A percentile compares a stretch with the other conserved stretches of the same genome.
Evolutionary conservation across 768 basidiomycete species (phyloP).

Genomic region (Hericium coralloides): DNA sequence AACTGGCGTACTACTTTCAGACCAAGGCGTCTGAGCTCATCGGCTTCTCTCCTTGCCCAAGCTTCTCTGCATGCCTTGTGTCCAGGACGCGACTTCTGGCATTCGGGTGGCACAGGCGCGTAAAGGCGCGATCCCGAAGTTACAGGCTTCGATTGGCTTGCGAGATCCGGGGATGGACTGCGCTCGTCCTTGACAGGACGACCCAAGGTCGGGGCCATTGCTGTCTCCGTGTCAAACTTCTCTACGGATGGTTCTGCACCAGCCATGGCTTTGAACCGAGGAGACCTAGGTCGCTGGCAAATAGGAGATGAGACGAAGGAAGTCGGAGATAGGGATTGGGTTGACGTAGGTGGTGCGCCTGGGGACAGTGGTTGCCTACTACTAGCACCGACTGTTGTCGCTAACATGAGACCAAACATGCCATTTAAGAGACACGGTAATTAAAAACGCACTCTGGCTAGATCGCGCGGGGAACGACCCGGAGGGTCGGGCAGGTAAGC

Average conservation of each 20-base stretch:
- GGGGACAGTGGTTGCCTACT: too few relatives aligned
- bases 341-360: too few relatives aligned
- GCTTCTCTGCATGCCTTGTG: slow-evolving; percentile 2
- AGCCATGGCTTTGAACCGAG: too few relatives aligned
- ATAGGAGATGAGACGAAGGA: too few relatives aligned
- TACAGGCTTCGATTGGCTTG: neutral
- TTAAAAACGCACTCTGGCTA: neutral
- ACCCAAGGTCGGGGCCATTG: too few relatives aligned
- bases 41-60: slow-evolving; percentile 9
- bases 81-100: slow-evolving; percentile 3
- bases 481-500: neutral
- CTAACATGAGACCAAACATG: too few relatives aligned
- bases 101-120: slow-evolving; percentile 8
- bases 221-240: too few relatives aligned
- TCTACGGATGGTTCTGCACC: too few relatives aligned
- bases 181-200: slow-evolving; percentile 8
- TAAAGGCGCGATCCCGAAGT: slow-evolving; percentile 11
- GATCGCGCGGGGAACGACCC: neutral
- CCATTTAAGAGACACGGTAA: slow-evolving; percentile 4
- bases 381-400: too few relatives aligned
- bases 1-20: slow-evolving; percentile 7
- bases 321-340: too few relatives aligned
- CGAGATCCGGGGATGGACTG: slow-evolving; percentile 6
- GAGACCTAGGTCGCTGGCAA: too few relatives aligned
- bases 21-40: slow-evolving; percentile 3